Percentiles rank a stretch among this genome's conserved stretches.
Conservation (phyloP, 108 stramenopile genomes). For the Bacterosira constricta region DNA sequence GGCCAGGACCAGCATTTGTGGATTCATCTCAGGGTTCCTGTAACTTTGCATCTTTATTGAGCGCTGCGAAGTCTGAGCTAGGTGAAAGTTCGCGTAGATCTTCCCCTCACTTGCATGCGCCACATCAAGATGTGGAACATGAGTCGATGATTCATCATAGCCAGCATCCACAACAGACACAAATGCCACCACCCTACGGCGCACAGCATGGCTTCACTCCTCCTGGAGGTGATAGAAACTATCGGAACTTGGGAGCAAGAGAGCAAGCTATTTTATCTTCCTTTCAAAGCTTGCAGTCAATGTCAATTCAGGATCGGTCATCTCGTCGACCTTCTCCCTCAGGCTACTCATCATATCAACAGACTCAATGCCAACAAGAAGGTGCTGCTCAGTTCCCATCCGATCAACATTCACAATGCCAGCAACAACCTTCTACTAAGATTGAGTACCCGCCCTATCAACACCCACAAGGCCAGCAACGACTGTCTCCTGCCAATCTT, state of each 20-base stretch:
- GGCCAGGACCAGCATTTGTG: not conserved
- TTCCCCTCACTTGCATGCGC: not conserved
- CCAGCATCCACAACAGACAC: constrained; percentile 8
- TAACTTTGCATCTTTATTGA: constrained; percentile 19
- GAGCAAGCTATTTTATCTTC: constrained; percentile 3
- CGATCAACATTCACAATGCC: too few species aligned
- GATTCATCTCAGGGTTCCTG: not conserved
- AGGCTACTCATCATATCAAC: not conserved
- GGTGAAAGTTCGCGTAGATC: not conserved
- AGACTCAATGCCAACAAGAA: constrained; percentile 7
- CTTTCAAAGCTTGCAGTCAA: constrained; percentile 6
- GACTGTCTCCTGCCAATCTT: not conserved
- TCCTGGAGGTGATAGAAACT: not conserved
- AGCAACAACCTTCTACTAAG: too few species aligned
- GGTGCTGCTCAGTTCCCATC: too few species aligned
- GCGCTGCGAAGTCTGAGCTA: constrained; percentile 9
- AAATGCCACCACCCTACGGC: not conserved
- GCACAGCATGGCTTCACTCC: constrained; percentile 2
- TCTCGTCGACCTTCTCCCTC: not conserved
- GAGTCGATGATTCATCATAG: not conserved
- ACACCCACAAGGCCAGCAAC: too few species aligned
- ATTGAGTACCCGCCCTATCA: too few species aligned
- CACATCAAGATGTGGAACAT: not conserved
- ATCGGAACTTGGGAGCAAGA: not conserved
- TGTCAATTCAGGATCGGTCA: not conserved